These are phyloP conservation scores for Alternaria ethzedia DNA, from an alignment of 2,329 filamentous ascomycete genomes.

Conservation along the genomic window DNA sequence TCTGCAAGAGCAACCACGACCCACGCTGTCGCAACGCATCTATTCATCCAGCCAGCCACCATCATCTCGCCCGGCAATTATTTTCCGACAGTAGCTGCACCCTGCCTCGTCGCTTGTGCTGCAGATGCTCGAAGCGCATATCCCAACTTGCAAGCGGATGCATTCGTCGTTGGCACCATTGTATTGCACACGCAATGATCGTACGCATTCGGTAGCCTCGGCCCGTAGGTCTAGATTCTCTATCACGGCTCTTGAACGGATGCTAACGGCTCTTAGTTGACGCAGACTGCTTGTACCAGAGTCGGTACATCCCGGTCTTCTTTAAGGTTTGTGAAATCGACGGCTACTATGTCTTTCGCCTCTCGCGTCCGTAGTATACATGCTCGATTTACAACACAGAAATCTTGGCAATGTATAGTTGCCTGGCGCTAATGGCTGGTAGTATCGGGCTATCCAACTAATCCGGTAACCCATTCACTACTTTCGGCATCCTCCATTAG, in stretches of 20 bases:
- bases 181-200: background rate
- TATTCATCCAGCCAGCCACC: background rate
- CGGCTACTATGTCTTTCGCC: background rate
- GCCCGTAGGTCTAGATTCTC: background rate
- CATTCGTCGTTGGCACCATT: background rate
- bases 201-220: background rate
- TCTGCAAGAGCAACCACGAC: background rate
- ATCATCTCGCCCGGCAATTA: background rate
- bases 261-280: background rate
- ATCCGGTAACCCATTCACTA: background rate
- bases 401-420: background rate
- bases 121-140: background rate
- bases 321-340: background rate
- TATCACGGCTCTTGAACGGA: background rate
- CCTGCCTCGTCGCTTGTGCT: background rate
- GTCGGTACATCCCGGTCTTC: background rate
- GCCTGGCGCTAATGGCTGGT: background rate
- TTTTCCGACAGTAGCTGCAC: background rate
- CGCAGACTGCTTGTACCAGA: background rate
- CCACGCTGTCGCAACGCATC: background rate
- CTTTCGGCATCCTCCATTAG: background rate
- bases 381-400: background rate
- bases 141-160: background rate
- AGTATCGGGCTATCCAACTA: background rate
- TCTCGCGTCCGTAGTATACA: background rate